These are phyloP conservation scores for Darksidea phi DNA, from an alignment of 495 filamentous ascomycete genomes.

Conservation along the genomic window DNA sequence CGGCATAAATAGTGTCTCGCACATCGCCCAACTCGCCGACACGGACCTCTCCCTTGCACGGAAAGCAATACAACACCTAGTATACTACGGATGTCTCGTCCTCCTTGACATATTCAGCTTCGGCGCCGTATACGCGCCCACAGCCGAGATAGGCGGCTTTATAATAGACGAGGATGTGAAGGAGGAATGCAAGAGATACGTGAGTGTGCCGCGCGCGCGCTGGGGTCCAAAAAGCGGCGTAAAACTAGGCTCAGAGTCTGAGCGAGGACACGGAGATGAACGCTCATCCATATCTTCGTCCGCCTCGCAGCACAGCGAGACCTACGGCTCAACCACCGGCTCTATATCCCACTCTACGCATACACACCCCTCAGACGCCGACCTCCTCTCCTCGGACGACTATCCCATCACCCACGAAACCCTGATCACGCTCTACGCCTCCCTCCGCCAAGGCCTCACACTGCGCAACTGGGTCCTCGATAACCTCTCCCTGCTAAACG, in stretches of 20 bases:
- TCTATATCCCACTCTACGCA: too few species aligned
- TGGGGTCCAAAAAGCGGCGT: slow-evolving; percentile 5
- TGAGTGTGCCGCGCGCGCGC: slow-evolving; percentile 47
- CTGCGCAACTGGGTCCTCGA: slow-evolving; percentile 78
- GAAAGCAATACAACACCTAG: slow-evolving; percentile 78
- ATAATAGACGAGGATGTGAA: slow-evolving; percentile 69
- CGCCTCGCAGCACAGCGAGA: slow-evolving; percentile 1
- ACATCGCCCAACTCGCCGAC: slow-evolving; percentile 79
- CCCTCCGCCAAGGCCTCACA: slow-evolving; percentile 71
- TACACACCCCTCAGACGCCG: slow-evolving; percentile 38
- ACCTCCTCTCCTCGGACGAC: slow-evolving; percentile 40
- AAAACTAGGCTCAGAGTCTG: slow-evolving; percentile 30
- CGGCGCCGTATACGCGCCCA: slow-evolving; percentile 81
- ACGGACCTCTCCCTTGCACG: slow-evolving; percentile 79
- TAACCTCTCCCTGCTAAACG: slow-evolving; percentile 63
- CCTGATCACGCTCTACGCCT: slow-evolving; percentile 72
- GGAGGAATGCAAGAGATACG: slow-evolving; percentile 82
- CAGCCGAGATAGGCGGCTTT: slow-evolving; percentile 70
- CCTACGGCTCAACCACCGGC: neutral
- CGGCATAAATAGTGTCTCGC: slow-evolving; percentile 80
- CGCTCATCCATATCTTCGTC: slow-evolving; percentile 5
- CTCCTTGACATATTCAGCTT: slow-evolving; percentile 94
- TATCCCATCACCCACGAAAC: slow-evolving; percentile 49
- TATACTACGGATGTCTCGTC: slow-evolving; percentile 85
- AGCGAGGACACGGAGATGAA: slow-evolving; percentile 1